phyloP scores from a whole-genome alignment of 208 protist genomes.

The Angomonas deanei region DNA sequence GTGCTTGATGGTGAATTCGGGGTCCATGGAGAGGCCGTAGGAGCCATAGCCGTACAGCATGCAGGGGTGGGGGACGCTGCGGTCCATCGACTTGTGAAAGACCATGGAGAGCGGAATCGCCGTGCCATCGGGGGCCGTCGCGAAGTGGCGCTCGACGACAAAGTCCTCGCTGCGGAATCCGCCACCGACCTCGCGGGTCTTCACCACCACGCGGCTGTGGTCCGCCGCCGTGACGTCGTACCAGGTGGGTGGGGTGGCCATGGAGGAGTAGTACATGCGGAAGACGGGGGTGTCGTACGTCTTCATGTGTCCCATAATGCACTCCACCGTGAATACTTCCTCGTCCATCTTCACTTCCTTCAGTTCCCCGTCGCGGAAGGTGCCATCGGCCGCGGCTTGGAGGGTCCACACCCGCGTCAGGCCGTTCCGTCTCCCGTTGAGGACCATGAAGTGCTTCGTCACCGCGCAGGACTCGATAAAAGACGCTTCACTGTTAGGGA shows the following conservation, averaged over 20 bases:
- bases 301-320: conserved; percentile 51
- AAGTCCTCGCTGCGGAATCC: conserved; percentile 66
- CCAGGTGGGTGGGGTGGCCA: conserved; percentile 77
- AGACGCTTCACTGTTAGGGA: conserved; percentile 37
- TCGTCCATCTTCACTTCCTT: conserved; percentile 64
- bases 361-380: conserved; percentile 24
- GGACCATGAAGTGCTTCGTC: conserved; percentile 53
- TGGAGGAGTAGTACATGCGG: conserved; percentile 77
- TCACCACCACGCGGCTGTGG: conserved; percentile 37
- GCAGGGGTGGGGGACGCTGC: conserved; percentile 56
- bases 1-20: conserved; percentile 69
- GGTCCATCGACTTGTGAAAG: conserved; percentile 68
- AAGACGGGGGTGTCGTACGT: conserved; percentile 61
- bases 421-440: conserved; percentile 57
- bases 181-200: conserved; percentile 69
- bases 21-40: conserved; percentile 87
- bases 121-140: conserved; percentile 67
- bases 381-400: conserved; percentile 18
- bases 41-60: conserved; percentile 90
- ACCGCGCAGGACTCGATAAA: conserved; percentile 54
- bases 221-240: conserved; percentile 43
- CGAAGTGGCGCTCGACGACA: conserved; percentile 62
- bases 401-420: conserved; percentile 82
- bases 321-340: conserved; percentile 58
- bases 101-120: conserved; percentile 76